Evolutionary conservation across 495 filamentous ascomycete genomes (phyloP).

Genomic region (Penicillium canescens): DNA sequence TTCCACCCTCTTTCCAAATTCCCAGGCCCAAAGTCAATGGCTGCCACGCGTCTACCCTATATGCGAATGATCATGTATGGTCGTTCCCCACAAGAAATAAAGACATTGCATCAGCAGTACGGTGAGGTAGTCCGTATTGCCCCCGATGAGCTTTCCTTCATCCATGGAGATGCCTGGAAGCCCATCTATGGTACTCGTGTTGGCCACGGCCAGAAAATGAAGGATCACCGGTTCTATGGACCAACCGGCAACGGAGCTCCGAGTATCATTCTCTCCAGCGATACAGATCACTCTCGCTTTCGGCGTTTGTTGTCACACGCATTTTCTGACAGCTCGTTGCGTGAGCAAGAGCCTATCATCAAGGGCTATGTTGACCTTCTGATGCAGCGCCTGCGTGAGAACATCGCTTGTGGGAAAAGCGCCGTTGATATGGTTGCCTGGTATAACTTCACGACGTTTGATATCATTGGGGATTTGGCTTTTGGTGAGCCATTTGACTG

Average conservation of each 20-base stretch:
- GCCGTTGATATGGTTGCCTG: conserved; percentile 50
- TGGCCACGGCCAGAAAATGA: conserved; percentile 17
- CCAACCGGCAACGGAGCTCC: neutral
- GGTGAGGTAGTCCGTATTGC: conserved; percentile 52
- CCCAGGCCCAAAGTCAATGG: conserved; percentile 46
- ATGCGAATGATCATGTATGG: conserved; percentile 15
- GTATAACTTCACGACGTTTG: conserved; percentile 63
- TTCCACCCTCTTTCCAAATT: conserved; percentile 51
- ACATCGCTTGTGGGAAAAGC: conserved; percentile 6
- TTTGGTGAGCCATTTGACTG: conserved; percentile 62
- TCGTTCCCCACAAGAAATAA: neutral
- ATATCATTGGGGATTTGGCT: conserved; percentile 60
- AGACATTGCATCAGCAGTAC: conserved; percentile 36
- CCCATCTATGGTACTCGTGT: conserved; percentile 52
- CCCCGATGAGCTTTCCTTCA: conserved; percentile 52
- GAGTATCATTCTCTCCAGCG: conserved; percentile 30
- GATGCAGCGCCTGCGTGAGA: conserved; percentile 43
- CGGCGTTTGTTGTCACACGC: conserved; percentile 51
- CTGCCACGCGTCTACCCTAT: conserved; percentile 21
- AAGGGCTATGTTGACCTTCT: conserved; percentile 48
- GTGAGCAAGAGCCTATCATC: conserved; percentile 44
- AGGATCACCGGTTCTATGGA: conserved; percentile 19
- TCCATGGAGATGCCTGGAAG: conserved; percentile 51
- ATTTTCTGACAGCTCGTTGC: conserved; percentile 49
- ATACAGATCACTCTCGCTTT: conserved; percentile 40